Evolutionary conservation across 257 asterid species (phyloP).

Genomic region (Lavandula angustifolia): DNA sequence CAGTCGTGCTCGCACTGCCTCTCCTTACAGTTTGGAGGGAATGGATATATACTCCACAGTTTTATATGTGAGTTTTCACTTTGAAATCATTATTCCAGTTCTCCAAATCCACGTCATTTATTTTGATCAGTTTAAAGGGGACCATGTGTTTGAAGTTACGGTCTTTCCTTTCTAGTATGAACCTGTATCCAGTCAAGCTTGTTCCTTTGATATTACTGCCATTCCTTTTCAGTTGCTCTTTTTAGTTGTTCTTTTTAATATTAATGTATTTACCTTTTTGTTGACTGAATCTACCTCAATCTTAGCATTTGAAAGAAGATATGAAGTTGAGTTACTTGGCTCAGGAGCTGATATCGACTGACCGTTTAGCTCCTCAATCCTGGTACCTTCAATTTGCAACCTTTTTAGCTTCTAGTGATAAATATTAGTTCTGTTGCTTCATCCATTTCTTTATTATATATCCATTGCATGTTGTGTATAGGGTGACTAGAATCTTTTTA

Average conservation of each 20-base stretch:
- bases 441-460: not conserved
- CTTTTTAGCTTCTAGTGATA: constrained; percentile 9
- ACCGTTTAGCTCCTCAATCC: constrained; percentile 95
- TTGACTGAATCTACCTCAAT: constrained; percentile 34
- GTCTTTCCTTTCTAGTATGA: not conserved
- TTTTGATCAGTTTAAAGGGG: constrained; percentile 18
- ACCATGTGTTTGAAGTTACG: not conserved
- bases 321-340: constrained; percentile 98
- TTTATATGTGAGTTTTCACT: constrained; percentile 70
- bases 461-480: constrained; percentile 6
- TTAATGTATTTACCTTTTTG: constrained; percentile 5
- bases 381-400: constrained; percentile 52
- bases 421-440: constrained; percentile 21
- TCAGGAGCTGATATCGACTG: constrained; percentile 90
- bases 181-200: not conserved
- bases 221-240: constrained; percentile 29
- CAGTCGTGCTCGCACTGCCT: constrained; percentile 78
- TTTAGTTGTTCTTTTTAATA: too few relatives aligned
- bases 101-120: constrained; percentile 6
- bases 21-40: constrained; percentile 87
- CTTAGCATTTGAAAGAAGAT: constrained; percentile 95
- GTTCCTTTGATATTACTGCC: constrained; percentile 10
- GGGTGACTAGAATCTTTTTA: not conserved
- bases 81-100: constrained; percentile 19
- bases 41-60: constrained; percentile 94